Base-by-base conservation (phyloP, 2,329 filamentous ascomycete genomes). In the Mollisiaceae sp. region DNA sequence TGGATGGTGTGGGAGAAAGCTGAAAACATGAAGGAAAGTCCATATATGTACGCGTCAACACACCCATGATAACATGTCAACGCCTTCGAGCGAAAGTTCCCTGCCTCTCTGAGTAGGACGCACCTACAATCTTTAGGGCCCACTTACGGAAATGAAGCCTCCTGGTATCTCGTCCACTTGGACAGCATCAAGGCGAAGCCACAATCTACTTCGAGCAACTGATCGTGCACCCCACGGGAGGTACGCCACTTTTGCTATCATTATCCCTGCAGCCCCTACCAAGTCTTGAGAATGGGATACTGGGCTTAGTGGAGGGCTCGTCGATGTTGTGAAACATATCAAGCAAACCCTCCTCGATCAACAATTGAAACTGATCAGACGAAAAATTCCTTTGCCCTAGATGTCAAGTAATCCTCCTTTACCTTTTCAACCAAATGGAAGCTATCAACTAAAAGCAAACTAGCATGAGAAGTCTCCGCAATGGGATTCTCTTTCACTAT, bases 131-230 rank as follows among this genome's bases (percentile, higher is more conserved):
- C 57, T 59, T 55, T 57, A 38, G 56, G 60, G 32, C 56, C 67
- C 67, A 67, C 64, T n/a, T 24, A 35, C 68, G 69, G 69, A 71
- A 64, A 71, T 72, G 69, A 70, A 41, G 41, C 64, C 60, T n/a
- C 47, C 24, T 20, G 55, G 55, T 57, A 57, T 22, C 55, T 39
- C n/a, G 11, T 39, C 39, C 50, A 41, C 54, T 43, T 59, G 47
- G 39, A 9, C 55, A 50, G 14, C 14, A n/a, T 39, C 45, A 15
- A 20, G 43, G 35, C 27, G 45, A 32, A 60, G 61, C 61, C 57
- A 63, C 65, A 67, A 59, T 65, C 62, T 63, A 62, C 59, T 64
- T 65, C 59, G 56, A 60, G 63, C 38, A 64, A 67, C 43, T 60
- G 61, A 20, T 63, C 63, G 54, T 63, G 54, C 64, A 59, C 45